Conservation (phyloP, 208 protist genomes). For the Trypanosoma theileri region DNA sequence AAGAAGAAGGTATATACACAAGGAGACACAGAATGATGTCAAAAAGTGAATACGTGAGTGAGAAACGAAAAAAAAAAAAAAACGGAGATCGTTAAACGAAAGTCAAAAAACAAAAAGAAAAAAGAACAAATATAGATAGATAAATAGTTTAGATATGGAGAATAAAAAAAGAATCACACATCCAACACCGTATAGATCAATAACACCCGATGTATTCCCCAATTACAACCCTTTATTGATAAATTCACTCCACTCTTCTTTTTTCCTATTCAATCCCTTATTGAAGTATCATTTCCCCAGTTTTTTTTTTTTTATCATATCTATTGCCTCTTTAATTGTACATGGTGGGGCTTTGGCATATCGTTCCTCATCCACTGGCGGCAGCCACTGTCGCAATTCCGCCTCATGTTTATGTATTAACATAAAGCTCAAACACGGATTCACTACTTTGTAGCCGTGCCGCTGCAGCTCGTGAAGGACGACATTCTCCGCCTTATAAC, state of each 20-base stretch:
- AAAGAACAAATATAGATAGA: no score
- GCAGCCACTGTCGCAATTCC: conserved; percentile 85
- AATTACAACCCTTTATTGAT: not conserved
- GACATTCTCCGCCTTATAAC: conserved; percentile 88
- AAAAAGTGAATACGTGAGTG: no score
- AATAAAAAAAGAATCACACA: conserved; percentile 16
- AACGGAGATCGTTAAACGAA: not conserved
- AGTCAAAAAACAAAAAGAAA: not conserved
- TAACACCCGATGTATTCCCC: not conserved
- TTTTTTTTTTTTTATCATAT: conserved; percentile 2
- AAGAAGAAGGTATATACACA: not conserved
- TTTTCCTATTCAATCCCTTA: no score
- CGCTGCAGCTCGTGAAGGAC: conserved; percentile 76
- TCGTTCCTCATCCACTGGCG: conserved; percentile 63
- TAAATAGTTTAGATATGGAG: not conserved
- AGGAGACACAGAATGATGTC: no score
- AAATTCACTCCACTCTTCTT: no score
- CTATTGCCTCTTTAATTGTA: conserved; percentile 46
- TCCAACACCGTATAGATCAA: not conserved
- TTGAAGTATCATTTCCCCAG: not conserved
- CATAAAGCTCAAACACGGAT: conserved; percentile 63
- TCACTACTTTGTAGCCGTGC: conserved; percentile 58
- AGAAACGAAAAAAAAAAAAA: conserved; percentile 7
- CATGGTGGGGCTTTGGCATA: conserved; percentile 57
- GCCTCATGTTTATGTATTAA: conserved; percentile 73